Conservation (phyloP, 2,329 filamentous ascomycete species). For the Bisporella sp. region DNA sequence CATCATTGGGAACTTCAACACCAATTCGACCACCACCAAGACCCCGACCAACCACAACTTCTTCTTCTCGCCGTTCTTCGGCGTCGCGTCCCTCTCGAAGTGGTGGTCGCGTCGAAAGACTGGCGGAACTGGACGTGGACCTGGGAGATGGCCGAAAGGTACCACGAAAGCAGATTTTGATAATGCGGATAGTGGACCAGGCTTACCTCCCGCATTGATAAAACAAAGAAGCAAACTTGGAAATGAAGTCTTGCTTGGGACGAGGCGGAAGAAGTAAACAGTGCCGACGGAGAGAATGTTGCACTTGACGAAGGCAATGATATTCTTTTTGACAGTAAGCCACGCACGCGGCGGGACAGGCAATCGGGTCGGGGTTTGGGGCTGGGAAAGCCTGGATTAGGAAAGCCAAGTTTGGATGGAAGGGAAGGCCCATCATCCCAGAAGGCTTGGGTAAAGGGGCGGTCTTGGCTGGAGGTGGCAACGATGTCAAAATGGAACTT, state of each 20-base stretch:
- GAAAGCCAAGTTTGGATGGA: conserved; percentile 9
- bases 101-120: conserved; percentile 43
- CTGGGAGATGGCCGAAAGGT: conserved; percentile 60
- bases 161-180: conserved; percentile 64
- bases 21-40: conserved; percentile 13
- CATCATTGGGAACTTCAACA: conserved; percentile 4
- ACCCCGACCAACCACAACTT: conserved; percentile 21
- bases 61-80: conserved; percentile 14
- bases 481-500: conserved; percentile 29
- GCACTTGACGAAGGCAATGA: conserved; percentile 15
- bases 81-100: conserved; percentile 22
- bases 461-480: conserved; percentile 6
- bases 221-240: conserved; percentile 25
- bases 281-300: conserved; percentile 13
- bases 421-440: conserved; percentile 1
- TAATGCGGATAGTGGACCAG: conserved; percentile 58
- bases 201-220: conserved; percentile 44
- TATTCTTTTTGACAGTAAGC: conserved; percentile 20
- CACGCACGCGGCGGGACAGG: conserved; percentile 13
- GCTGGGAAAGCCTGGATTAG: conserved; percentile 21
- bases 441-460: conserved; percentile 11
- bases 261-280: conserved; percentile 14
- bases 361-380: conserved; percentile 16
- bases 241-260: conserved; percentile 25
- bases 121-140: conserved; percentile 57